Evolutionary conservation across 1,139 yeast genomes (phyloP).

Genomic region (Yamadazyma buinensis): DNA sequence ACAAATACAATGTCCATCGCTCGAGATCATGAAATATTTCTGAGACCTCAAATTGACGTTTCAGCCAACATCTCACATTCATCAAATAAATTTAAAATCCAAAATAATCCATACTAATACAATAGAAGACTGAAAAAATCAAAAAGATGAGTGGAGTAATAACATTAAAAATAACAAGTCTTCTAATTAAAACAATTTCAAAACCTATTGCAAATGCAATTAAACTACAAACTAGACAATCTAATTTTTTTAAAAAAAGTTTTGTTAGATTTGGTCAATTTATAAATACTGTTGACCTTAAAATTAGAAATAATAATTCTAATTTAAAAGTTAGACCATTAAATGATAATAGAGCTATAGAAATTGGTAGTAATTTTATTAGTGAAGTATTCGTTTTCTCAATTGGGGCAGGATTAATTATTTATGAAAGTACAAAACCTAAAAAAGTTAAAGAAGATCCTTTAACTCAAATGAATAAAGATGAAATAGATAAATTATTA

Average conservation of each 20-base stretch:
- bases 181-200: constrained; percentile 72
- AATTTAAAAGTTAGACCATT: constrained; percentile 66
- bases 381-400: constrained; percentile 74
- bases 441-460: constrained; percentile 27
- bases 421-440: constrained; percentile 70
- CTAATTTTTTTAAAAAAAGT: constrained; percentile 54
- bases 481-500: neutral
- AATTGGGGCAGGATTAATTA: constrained; percentile 77
- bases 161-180: constrained; percentile 72
- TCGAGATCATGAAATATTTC: no score
- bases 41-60: no score
- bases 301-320: constrained; percentile 58
- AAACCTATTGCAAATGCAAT: constrained; percentile 76
- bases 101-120: no score
- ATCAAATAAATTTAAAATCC: no score
- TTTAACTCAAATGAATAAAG: constrained; percentile 42
- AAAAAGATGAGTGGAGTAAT: constrained; percentile 52
- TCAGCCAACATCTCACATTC: no score
- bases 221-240: constrained; percentile 75
- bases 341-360: constrained; percentile 81
- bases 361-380: constrained; percentile 75
- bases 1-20: no score
- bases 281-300: constrained; percentile 65
- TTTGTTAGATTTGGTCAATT: constrained; percentile 76
- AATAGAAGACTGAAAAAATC: no score